phyloP scores from a whole-genome alignment of 495 filamentous ascomycete genomes.

The Podospora anserina region DNA sequence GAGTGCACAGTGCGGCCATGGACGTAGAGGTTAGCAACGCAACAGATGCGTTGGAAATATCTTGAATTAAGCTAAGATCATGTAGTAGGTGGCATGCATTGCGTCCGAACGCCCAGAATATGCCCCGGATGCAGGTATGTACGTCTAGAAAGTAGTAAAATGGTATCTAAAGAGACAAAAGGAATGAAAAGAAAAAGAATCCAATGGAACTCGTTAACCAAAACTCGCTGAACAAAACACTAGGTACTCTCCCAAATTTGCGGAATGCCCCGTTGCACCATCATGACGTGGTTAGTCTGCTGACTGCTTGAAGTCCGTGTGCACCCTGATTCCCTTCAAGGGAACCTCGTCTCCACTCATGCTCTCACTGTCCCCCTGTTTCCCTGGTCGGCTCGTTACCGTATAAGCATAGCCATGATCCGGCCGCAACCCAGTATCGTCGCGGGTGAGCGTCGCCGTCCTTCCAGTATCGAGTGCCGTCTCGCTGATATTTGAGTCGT shows the following conservation, averaged over 20 bases:
- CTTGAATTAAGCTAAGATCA: too few relatives aligned
- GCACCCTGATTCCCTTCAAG: conserved; percentile 15
- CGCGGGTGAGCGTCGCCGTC: not conserved
- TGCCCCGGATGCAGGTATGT: not conserved
- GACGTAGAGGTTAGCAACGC: too few relatives aligned
- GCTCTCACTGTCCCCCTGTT: not conserved
- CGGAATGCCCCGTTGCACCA: not conserved
- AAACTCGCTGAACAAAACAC: not conserved
- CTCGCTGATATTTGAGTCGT: not conserved
- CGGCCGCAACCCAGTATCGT: conserved; percentile 7
- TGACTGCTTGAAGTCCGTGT: conserved; percentile 5
- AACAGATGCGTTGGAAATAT: too few relatives aligned
- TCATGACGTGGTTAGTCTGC: not conserved
- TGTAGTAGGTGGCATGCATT: not conserved
- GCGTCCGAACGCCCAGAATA: not conserved
- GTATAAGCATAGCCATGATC: conserved; percentile 10
- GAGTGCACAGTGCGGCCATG: too few relatives aligned
- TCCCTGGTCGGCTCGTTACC: conserved; percentile 12
- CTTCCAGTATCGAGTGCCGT: not conserved
- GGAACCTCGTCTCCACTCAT: conserved; percentile 15
- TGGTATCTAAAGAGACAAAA: not conserved
- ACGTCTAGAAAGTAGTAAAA: not conserved
- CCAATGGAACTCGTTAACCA: not conserved
- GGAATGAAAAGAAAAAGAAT: not conserved
- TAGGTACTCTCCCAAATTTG: not conserved